Evolutionary conservation across 306 rosid species (phyloP), one percentile per base, ranked within the genome.

Genomic region (Acacia crassicarpa): DNA sequence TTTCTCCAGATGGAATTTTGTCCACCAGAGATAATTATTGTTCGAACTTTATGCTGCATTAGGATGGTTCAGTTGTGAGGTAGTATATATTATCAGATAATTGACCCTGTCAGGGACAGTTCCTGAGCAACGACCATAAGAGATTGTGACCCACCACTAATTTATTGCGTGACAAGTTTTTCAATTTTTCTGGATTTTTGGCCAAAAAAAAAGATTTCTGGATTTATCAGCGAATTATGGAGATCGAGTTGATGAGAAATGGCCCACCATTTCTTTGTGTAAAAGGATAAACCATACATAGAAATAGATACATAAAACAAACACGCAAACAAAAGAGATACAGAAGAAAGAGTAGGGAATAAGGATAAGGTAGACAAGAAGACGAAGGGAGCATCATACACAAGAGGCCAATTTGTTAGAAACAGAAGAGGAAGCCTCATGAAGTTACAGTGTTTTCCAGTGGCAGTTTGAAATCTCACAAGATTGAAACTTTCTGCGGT

Each of bases 11-110:
- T 20, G 49, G 80, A 74, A 9, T 70, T 75, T 53, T 72, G 65
- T 81, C 84, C 86, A 75, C 78, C 48, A 46, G 32, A 22, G 6
- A 17, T n/a, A 22, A 35, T 78, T 44, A 56, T 35, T 23, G 77
- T 30, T 71, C 49, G 46, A 46, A 13, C 46, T 16, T 32, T 51
- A 46, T 32, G 73, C 19, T 49, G 19, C 17, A 51, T 62, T 25
- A 5, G 38, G 14, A 63, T 30, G 68, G 53, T 62, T 38, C 58
- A 69, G 45, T 11, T 30, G 9, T 16, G 22, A 7, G 0, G 4
- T 59, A 20, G 4, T 61, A 30, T 30, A 30, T 30, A 61, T 56
- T 58, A 5, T 56, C 51, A 38, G 1, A 5, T 7, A 4, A 27
- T 14, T 74, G 33, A 27, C 67, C 67, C 11, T 45, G 71, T 71